phyloP scores from a whole-genome alignment of 495 filamentous ascomycete species.

The Cenococcum geophilum region DNA sequence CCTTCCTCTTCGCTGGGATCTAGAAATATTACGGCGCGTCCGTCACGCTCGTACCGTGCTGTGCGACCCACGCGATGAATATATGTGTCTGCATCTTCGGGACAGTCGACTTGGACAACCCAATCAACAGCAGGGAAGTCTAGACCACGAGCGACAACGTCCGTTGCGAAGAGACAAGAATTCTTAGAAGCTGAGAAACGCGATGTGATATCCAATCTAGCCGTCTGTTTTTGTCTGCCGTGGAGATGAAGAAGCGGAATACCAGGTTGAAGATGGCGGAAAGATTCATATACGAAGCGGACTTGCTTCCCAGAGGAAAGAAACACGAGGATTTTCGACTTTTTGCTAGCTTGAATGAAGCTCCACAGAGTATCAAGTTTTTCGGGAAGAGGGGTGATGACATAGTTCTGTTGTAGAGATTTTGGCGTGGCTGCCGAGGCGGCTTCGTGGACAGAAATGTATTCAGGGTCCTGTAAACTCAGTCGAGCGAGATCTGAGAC shows the following conservation, averaged over 20 bases:
- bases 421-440: conserved; percentile 75
- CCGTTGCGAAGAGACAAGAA: conserved; percentile 87
- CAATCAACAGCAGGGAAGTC: conserved; percentile 97
- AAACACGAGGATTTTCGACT: conserved; percentile 90
- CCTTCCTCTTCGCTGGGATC: conserved; percentile 86
- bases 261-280: conserved; percentile 90
- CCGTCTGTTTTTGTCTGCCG: conserved; percentile 86
- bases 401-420: conserved; percentile 84
- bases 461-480: conserved; percentile 85
- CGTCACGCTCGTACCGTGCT: conserved; percentile 83
- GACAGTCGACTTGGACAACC: conserved; percentile 92
- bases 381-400: conserved; percentile 71
- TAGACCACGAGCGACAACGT: conserved; percentile 86
- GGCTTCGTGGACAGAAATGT: conserved; percentile 85
- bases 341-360: conserved; percentile 83
- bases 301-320: conserved; percentile 93
- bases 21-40: conserved; percentile 83
- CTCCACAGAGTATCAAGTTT: conserved; percentile 90
- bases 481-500: conserved; percentile 86
- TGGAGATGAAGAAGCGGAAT: conserved; percentile 93
- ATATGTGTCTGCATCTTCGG: conserved; percentile 94
- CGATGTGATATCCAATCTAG: conserved; percentile 76
- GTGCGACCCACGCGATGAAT: conserved; percentile 96
- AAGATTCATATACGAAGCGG: conserved; percentile 86
- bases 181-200: conserved; percentile 72